Evolutionary conservation across 805 yeast species (phyloP), one percentile per base, ranked within the genome.

Genomic region (Wickerhamiella sorbophila): DNA sequence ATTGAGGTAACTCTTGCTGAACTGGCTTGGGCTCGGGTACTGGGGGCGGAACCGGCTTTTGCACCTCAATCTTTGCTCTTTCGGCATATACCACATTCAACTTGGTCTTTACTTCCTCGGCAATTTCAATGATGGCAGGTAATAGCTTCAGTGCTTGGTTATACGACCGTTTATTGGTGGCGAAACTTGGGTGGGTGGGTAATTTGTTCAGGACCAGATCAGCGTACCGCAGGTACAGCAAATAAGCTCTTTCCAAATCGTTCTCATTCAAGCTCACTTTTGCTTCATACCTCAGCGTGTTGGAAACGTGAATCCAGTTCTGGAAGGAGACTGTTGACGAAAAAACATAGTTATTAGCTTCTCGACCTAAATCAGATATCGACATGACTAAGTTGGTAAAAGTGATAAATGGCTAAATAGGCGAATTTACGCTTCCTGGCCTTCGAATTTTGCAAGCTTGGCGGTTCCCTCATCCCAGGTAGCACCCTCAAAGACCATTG

Each of bases 381-480:
- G 50, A 38, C 29, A 24, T 24, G 29, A 24, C 29, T 24, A 24
- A 24, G 29, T n/a, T n/a, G n/a, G n/a, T n/a, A n/a, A n/a, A n/a
- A n/a, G n/a, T n/a, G n/a, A n/a, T n/a, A n/a, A n/a, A 8, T 24
- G 6, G 16, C 17, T 32, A 32, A 32, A 17, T 12, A 16, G 12
- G 16, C 29, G 4, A 38, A 32, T 33, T 36, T 63, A 64, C 16
- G 71, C 77, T 38, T 67, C 63, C 66, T 77, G 83, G 42, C 79
- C 59, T 58, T 79, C 94, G 58, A 88, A 88, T 35, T 77, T 77
- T 34, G 71, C 66, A 53, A 88, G 72, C 42, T 67, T 58, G 52
- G 74, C 65, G 43, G 95, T 86, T 53, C 93, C 95, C 60, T 83
- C 84, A 34, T 69, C 74, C 98, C 98, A 88, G 16, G 83, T 53